Base-by-base conservation (phyloP, 192 early-diverging fungal species). In the Rhizophagus sp. region DNA sequence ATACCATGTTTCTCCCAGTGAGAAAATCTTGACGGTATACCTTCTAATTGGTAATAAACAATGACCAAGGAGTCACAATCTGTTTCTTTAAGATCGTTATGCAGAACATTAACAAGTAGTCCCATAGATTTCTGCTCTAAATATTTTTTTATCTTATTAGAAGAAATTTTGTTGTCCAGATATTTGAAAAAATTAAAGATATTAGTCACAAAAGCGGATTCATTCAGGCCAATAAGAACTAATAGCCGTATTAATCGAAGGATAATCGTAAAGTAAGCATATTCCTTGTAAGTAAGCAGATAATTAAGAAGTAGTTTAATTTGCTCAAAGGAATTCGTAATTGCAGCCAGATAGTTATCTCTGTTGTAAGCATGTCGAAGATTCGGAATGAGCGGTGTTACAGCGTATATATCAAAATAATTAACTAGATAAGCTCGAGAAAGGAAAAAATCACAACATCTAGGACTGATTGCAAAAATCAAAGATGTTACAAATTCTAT, bases 51-150 rank as follows among this genome's bases (percentile, higher is more conserved):
- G n/a, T 78, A 68, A 27, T 75, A 34, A 11, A 78, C 27, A 3
- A 78, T 66, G 8, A 78, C 76, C 15, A 78, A 13, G 25, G 76
- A 78, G n/a, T 78, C 76, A 17, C 33, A 78, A 3, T 2, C 76
- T 13, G 24, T 76, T n/a, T 61, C 34, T n/a, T 41, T 76, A 11
- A 76, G 61, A 9, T 76, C 74, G 2, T 25, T 17, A 52, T 27
- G 27, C 1, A 73, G 12, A 19, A 15, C n/a, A 5, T 73, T 30
- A 1, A 41, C 34, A 67, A 78, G 76, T 4, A 6, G 27, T 30
- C 1, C 7, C 63, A 67, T 78, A 50, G 65, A 1, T 2, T 24
- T 36, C 33, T 62, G 36, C 2, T 64, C 27, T 7, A 78, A 1
- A 5, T 67, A 67, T 25, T 30, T 50, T 25, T 67, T 66, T 17